Percentiles rank a stretch among this genome's conserved stretches.
Evolutionary conservation across 371 early-diverging fungal genomes (phyloP).

Genomic region (Vairimorpha apis): DNA sequence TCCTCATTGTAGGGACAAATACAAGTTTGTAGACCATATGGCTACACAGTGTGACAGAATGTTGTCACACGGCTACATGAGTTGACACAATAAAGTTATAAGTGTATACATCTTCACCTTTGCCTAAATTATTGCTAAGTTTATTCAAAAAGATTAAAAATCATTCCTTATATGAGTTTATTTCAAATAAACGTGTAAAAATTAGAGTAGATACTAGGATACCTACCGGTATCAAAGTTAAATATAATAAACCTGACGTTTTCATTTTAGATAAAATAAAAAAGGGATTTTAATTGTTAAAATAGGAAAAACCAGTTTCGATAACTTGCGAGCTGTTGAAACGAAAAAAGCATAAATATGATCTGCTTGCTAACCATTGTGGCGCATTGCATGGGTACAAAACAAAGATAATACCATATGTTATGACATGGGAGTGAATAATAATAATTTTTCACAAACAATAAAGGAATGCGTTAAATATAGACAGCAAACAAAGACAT

Average conservation of each 20-base stretch:
- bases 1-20: slow-evolving; percentile 3
- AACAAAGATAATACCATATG: too few species aligned
- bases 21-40: not conserved
- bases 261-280: not conserved
- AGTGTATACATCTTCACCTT: not conserved
- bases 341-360: not conserved
- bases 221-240: not conserved
- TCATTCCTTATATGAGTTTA: not conserved
- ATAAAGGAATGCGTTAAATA: not conserved
- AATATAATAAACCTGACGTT: slow-evolving; percentile 2
- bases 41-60: slow-evolving; percentile 7
- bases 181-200: not conserved
- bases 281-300: not conserved
- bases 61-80: not conserved
- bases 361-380: not conserved
- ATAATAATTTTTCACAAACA: too few species aligned
- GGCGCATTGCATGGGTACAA: too few species aligned
- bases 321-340: not conserved
- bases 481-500: not conserved
- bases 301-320: not conserved
- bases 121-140: not conserved
- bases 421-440: too few species aligned
- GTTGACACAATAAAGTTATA: not conserved
- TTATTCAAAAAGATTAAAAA: not conserved
- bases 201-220: not conserved